Evolutionary conservation across 2,329 filamentous ascomycete genomes (phyloP).

Genomic region (Epichloe gansuensis): DNA sequence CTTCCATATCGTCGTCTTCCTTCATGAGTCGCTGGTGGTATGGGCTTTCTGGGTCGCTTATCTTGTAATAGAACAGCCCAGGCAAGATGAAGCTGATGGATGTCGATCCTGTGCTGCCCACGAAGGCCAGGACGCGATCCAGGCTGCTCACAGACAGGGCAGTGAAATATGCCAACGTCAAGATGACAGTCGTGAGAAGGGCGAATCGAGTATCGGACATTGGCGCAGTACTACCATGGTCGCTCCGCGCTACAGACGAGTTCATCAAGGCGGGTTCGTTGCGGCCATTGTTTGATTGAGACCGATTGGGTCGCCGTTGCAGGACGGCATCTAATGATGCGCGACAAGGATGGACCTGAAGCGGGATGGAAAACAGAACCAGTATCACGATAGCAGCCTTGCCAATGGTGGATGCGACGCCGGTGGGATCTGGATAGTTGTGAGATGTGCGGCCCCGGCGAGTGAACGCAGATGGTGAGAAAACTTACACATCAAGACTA

Average conservation of each 20-base stretch:
- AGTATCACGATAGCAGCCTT: conserved; percentile 92
- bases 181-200: conserved; percentile 72
- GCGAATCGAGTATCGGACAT: conserved; percentile 89
- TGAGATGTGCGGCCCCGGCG: conserved; percentile 10
- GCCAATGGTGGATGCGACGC: conserved; percentile 74
- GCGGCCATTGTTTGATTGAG: conserved; percentile 25
- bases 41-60: conserved; percentile 76
- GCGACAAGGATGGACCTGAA: conserved; percentile 91
- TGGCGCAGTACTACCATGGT: conserved; percentile 41
- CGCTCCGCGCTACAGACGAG: conserved; percentile 28
- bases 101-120: conserved; percentile 87
- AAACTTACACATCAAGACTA: conserved; percentile 75
- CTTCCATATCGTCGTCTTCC: conserved; percentile 76
- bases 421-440: conserved; percentile 22
- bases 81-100: conserved; percentile 96
- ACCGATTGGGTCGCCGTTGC: conserved; percentile 65
- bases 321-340: conserved; percentile 92
- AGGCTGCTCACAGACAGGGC: conserved; percentile 85
- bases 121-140: conserved; percentile 86
- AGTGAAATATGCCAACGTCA: conserved; percentile 73
- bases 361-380: conserved; percentile 90
- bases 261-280: conserved; percentile 31
- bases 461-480: background rate
- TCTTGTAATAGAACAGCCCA: conserved; percentile 97
- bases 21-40: conserved; percentile 81